These are phyloP conservation scores for Coccomyxa subellipsoidea DNA, from an alignment of 163 green algal species.

Conservation along the genomic window DNA sequence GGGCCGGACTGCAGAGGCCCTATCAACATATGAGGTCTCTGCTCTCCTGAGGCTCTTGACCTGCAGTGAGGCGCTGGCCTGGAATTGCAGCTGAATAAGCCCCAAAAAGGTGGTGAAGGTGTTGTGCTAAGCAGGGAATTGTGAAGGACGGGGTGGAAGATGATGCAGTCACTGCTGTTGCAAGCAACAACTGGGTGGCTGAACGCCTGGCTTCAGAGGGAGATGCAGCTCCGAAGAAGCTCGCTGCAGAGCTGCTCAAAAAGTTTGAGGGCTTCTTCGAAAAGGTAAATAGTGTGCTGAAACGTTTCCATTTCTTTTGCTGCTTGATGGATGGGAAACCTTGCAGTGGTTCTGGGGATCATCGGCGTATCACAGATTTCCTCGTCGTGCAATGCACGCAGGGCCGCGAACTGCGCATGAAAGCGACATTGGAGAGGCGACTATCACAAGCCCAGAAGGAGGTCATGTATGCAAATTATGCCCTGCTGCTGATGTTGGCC, in stretches of 20 bases:
- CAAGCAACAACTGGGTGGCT: constrained; percentile 61
- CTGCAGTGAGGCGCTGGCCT: no score
- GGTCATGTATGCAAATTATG: constrained; percentile 67
- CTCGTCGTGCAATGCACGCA: neutral
- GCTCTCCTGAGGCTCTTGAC: neutral
- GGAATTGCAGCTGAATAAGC: no score
- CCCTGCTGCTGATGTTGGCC: constrained; percentile 59
- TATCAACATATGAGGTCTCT: constrained; percentile 25
- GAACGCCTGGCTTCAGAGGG: constrained; percentile 19
- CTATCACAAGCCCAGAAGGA: constrained; percentile 65
- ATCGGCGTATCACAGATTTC: neutral
- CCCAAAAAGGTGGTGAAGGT: neutral
- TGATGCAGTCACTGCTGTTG: constrained; percentile 48
- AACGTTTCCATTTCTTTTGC: neutral
- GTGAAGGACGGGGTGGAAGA: constrained; percentile 42
- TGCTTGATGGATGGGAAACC: no score
- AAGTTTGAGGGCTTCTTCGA: constrained; percentile 27
- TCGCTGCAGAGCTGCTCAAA: constrained; percentile 26
- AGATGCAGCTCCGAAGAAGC: neutral
- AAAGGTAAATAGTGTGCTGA: neutral
- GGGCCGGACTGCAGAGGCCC: constrained; percentile 44
- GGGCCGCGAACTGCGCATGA: neutral
- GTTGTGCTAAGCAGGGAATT: constrained; percentile 22
- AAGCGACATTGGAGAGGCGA: constrained; percentile 47
- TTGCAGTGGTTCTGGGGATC: no score